Conservation (phyloP, 2,329 filamentous ascomycete genomes). For the Botrytis elliptica region DNA sequence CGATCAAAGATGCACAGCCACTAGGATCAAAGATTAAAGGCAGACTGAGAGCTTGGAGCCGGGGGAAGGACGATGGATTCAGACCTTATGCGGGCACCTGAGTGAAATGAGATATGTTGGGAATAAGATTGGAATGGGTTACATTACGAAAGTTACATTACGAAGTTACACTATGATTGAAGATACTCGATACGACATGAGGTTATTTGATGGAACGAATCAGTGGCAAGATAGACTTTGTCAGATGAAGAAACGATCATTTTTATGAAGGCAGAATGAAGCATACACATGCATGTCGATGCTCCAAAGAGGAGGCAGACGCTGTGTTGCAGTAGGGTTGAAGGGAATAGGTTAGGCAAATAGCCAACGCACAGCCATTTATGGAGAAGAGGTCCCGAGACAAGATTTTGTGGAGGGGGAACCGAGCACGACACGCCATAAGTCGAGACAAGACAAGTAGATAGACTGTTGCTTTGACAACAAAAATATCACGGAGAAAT, state of each 20-base stretch:
- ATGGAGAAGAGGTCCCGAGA: conserved; percentile 15
- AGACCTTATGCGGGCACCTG: conserved; percentile 3
- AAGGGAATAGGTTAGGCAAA: not conserved
- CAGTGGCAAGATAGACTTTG: not conserved
- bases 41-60: conserved; percentile 19
- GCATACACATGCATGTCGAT: not conserved
- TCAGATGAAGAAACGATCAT: not conserved
- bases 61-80: not conserved
- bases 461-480: not conserved
- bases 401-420: conserved; percentile 1
- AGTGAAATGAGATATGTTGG: not conserved
- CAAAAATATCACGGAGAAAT: not conserved
- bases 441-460: not conserved
- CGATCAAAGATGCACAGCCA: not conserved
- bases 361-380: conserved; percentile 5
- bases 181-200: not conserved
- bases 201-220: not conserved
- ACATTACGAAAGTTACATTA: not conserved
- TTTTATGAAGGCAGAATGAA: not conserved
- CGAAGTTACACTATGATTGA: not conserved
- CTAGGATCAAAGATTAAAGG: conserved; percentile 19
- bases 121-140: not conserved
- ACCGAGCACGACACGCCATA: conserved; percentile 2
- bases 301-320: not conserved
- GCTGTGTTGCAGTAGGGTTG: conserved; percentile 6